phyloP scores from a whole-genome alignment of 2,329 filamentous ascomycete genomes.

The Penicillium oxalicum region DNA sequence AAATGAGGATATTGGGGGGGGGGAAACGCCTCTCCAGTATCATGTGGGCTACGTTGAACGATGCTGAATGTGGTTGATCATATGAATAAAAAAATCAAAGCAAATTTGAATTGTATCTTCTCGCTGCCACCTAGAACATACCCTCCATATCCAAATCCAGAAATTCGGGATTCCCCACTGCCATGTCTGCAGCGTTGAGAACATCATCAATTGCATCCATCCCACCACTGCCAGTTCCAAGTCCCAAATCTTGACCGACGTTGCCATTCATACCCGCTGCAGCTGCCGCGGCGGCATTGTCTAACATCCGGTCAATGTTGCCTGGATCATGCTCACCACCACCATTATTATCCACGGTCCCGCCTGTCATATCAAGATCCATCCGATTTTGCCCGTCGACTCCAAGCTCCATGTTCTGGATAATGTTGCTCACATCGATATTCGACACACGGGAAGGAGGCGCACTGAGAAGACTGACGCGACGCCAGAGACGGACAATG shows the following conservation, averaged over 20 bases:
- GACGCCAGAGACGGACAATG: conserved; percentile 41
- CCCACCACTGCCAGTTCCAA: conserved; percentile 21
- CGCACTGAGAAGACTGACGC: conserved; percentile 38
- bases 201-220: conserved; percentile 42
- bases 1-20: too few relatives aligned
- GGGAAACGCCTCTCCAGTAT: too few relatives aligned
- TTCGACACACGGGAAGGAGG: conserved; percentile 36
- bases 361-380: conserved; percentile 24
- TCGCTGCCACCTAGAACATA: conserved; percentile 29
- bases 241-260: conserved; percentile 20
- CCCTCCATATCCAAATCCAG: conserved; percentile 43
- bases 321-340: conserved; percentile 24
- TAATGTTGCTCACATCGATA: conserved; percentile 40
- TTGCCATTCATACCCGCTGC: conserved; percentile 29
- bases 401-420: conserved; percentile 38
- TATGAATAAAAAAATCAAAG: too few relatives aligned
- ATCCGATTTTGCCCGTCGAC: conserved; percentile 30
- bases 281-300: conserved; percentile 34
- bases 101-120: neutral
- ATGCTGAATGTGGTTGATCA: too few relatives aligned
- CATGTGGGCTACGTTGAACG: too few relatives aligned
- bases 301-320: conserved; percentile 37
- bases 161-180: conserved; percentile 40
- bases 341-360: conserved; percentile 8
- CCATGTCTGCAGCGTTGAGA: conserved; percentile 39